Conservation (phyloP, 2,329 filamentous ascomycete genomes). For the Arthrinium puccinioides region DNA sequence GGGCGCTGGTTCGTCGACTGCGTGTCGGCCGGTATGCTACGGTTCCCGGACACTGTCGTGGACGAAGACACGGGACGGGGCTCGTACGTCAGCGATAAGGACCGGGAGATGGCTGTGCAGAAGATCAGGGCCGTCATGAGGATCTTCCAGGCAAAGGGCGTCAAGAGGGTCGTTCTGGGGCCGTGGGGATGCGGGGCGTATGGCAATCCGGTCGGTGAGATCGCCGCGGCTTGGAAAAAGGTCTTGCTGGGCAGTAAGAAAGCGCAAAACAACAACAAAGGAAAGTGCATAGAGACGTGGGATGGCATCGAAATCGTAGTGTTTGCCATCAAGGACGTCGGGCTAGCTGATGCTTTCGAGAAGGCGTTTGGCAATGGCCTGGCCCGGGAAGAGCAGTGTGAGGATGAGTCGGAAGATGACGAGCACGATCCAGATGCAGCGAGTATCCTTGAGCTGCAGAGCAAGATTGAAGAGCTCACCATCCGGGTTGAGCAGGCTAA, state of each 20-base stretch:
- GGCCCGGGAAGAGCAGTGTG: conserved; percentile 19
- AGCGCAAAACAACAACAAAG: conserved; percentile 12
- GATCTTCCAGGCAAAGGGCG: conserved; percentile 37
- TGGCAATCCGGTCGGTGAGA: conserved; percentile 52
- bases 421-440: conserved; percentile 8
- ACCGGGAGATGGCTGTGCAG: conserved; percentile 39
- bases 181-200: conserved; percentile 61
- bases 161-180: conserved; percentile 46
- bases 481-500: conserved; percentile 13
- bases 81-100: conserved; percentile 35
- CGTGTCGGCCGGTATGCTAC: conserved; percentile 49
- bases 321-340: conserved; percentile 49
- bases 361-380: conserved; percentile 35
- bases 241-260: conserved; percentile 25
- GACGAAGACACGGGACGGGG: conserved; percentile 10
- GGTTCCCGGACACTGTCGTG: conserved; percentile 44
- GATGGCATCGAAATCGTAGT: conserved; percentile 41
- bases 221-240: conserved; percentile 48
- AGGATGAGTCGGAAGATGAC: conserved; percentile 9
- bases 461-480: conserved; percentile 21
- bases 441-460: conserved; percentile 15
- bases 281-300: conserved; percentile 28
- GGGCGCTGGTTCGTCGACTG: conserved; percentile 54
- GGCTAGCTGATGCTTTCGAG: conserved; percentile 45
- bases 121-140: conserved; percentile 55